phyloP scores from a whole-genome alignment of 768 basidiomycete genomes.

The Lanmaoa pseudosensibilis region DNA sequence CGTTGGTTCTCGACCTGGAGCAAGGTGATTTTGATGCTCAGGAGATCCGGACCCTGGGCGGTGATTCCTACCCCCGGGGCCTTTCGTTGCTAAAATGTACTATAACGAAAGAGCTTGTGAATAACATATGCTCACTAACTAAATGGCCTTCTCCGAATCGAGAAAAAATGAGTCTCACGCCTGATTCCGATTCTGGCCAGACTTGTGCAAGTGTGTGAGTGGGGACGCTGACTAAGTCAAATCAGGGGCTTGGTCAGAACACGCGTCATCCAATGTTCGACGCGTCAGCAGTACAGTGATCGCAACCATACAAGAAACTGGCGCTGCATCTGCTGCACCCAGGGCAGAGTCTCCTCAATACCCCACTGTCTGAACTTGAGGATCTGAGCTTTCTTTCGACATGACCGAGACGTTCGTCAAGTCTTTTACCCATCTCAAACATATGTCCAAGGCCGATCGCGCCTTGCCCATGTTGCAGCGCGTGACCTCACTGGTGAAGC shows the following conservation, averaged over 20 bases:
- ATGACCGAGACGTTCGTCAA: conserved; percentile 63
- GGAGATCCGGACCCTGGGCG: neutral
- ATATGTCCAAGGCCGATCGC: conserved; percentile 61
- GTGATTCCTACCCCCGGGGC: neutral
- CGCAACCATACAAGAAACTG: neutral
- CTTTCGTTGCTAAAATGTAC: neutral
- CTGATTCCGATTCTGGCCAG: neutral
- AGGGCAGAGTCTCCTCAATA: neutral
- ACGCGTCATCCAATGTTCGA: neutral
- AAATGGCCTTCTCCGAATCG: too few species aligned
- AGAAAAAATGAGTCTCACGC: neutral
- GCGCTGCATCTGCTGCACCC: neutral
- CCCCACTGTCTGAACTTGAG: neutral
- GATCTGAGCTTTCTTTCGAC: neutral
- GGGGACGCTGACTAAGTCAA: conserved; percentile 20
- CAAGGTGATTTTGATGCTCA: neutral
- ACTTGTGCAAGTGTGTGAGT: too few species aligned
- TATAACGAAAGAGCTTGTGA: neutral
- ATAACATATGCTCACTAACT: neutral
- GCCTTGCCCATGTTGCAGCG: conserved; percentile 68
- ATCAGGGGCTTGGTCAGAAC: conserved; percentile 11
- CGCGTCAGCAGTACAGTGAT: conserved; percentile 10
- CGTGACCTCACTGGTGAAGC: conserved; percentile 81
- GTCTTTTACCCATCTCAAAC: conserved; percentile 71
- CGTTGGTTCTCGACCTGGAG: neutral